A percentile compares a stretch with the other conserved stretches of the same genome.
phyloP scores from a whole-genome alignment of 2,329 filamentous ascomycete genomes.

The Amauroascus niger region DNA sequence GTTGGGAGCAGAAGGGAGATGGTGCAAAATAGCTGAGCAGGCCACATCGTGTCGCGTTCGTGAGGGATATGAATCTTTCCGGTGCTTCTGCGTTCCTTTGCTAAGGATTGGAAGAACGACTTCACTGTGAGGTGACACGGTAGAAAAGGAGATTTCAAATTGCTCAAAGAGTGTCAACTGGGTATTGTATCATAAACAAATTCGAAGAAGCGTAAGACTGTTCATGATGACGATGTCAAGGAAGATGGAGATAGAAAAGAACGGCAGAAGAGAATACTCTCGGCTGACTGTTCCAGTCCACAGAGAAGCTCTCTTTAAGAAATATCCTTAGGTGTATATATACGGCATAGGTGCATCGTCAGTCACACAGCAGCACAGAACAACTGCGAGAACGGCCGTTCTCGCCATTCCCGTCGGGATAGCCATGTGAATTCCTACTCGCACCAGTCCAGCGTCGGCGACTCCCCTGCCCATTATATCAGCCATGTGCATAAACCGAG shows the following conservation, averaged over 20 bases:
- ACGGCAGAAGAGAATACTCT: neutral
- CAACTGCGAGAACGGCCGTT: no score
- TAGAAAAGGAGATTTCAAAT: no score
- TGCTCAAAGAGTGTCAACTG: no score
- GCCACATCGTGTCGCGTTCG: constrained; percentile 1
- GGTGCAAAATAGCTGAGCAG: neutral
- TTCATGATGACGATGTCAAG: neutral
- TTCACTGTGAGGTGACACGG: neutral
- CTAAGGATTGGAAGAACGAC: neutral
- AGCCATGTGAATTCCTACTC: neutral
- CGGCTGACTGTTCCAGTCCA: neutral
- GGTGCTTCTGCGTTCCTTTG: no score
- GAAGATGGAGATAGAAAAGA: neutral
- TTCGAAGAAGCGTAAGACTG: neutral
- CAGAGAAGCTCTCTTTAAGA: neutral
- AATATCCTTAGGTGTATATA: neutral
- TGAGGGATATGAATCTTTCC: neutral
- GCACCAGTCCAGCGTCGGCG: neutral
- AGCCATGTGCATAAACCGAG: neutral
- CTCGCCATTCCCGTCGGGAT: neutral
- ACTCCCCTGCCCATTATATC: neutral
- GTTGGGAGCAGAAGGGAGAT: neutral
- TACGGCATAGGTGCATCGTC: neutral
- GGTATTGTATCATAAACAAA: neutral
- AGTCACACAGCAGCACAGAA: neutral